Base-by-base conservation (phyloP, 2,329 filamentous ascomycete genomes). In the Xylariales sp. region DNA sequence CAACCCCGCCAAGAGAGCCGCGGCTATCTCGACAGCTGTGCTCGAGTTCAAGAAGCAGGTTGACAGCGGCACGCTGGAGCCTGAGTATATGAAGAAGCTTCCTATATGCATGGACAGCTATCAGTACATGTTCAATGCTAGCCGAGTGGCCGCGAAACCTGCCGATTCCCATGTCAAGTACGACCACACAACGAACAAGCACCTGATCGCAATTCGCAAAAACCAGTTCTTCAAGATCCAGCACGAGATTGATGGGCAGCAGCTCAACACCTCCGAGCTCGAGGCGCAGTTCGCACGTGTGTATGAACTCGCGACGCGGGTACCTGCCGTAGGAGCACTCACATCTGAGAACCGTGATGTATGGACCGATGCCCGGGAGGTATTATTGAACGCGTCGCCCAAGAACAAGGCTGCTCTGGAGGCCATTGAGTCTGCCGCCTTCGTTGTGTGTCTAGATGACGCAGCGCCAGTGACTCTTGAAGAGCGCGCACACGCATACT, bases 51-150 rank as follows among this genome's bases (percentile, higher is more conserved):
- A 96, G 78, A 86, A 84, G 65, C 81, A 89, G 69, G 91, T 97
- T 15, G 91, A 96, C 60, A 63, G 65, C 31, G 82, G 84, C 51
- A 82, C 80, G 6, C 74, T 98, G 39, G 93, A 98, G 72, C 93
- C 93, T 18, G 93, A 98, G 68, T 97, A 96, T 70, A 95, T 98
- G 89, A 94, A 94, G 74, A 90, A 89, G 69, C 77, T 94, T 45
- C 93, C 93, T 46, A 91, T 97, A 60, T 93, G 90, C 66, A 98
- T 98, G 93, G 89, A 89, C 73, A 93, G 88, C 61, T 97, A 96
- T 73, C 75, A 95, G 70, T 97, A 84, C 79, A 98, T 98, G 93
- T 98, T 98, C 78, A 97, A 98, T 68, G 82, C 80, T 66, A 86
- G 80, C 65, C 84, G 93, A 53, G 82, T 97, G 29, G 84, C 91